A percentile compares a stretch with the other conserved stretches of the same genome.
phyloP scores from a whole-genome alignment of 345 rosid species.

The Camelina hispida region DNA sequence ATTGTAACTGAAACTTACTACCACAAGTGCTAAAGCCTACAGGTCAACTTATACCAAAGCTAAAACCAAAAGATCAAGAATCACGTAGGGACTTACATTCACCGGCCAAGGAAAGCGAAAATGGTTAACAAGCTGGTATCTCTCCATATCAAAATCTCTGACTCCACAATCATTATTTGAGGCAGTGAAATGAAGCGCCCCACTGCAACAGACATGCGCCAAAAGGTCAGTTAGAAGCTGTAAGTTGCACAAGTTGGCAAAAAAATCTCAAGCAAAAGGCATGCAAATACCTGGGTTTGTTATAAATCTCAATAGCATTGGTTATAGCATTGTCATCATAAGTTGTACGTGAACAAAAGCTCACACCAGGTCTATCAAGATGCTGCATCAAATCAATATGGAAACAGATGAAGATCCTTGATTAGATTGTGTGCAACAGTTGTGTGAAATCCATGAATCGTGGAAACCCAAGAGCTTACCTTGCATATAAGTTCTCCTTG shows the following conservation, averaged over 20 bases:
- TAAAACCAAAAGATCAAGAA: not conserved
- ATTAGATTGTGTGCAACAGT: conserved; percentile 2
- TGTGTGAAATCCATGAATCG: not conserved
- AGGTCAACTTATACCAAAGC: conserved; percentile 10
- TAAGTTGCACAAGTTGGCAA: conserved; percentile 13
- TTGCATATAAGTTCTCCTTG: conserved; percentile 72
- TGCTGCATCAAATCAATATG: conserved; percentile 50
- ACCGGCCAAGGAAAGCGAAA: conserved; percentile 77
- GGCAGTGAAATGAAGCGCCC: conserved; percentile 74
- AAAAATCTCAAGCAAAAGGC: conserved; percentile 20
- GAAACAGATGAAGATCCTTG: conserved; percentile 26
- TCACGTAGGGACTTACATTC: conserved; percentile 57
- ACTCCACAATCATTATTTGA: conserved; percentile 87
- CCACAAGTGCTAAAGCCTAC: not conserved
- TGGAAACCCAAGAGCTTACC: conserved; percentile 42
- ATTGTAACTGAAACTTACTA: conserved; percentile 3
- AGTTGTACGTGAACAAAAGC: conserved; percentile 88
- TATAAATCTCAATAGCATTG: conserved; percentile 91
- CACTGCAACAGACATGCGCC: conserved; percentile 51
- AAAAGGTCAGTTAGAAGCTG: conserved; percentile 30
- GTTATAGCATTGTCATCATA: conserved; percentile 96
- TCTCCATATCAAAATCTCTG: conserved; percentile 87
- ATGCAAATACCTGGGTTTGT: conserved; percentile 57
- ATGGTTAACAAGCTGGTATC: conserved; percentile 62
- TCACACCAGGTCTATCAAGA: conserved; percentile 85